Percentiles rank a stretch among this genome's conserved stretches.
These are phyloP conservation scores for Paecilomyces niveus DNA, from an alignment of 2,329 filamentous ascomycete genomes.

Conservation along the genomic window DNA sequence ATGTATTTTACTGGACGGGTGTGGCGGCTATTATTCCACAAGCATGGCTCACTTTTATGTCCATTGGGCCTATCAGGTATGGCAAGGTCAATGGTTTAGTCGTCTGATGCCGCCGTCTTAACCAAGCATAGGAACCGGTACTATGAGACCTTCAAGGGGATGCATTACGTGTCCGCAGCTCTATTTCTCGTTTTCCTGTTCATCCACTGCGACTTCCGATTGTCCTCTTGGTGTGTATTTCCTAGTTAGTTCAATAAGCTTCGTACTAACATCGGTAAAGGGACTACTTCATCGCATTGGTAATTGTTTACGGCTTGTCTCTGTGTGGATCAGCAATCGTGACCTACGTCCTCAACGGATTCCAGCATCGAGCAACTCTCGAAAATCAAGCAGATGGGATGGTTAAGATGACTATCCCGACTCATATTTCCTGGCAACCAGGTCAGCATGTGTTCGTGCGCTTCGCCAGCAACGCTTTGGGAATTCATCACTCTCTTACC, in stretches of 20 bases:
- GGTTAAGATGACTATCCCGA: constrained; percentile 39
- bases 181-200: constrained; percentile 55
- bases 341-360: constrained; percentile 46
- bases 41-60: constrained; percentile 46
- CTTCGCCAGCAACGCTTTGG: constrained; percentile 31
- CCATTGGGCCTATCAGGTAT: constrained; percentile 19
- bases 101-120: too few relatives aligned
- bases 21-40: constrained; percentile 48
- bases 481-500: constrained; percentile 39
- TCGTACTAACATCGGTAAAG: constrained; percentile 16
- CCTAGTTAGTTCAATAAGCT: background rate
- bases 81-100: background rate
- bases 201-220: constrained; percentile 50
- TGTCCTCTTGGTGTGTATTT: constrained; percentile 44
- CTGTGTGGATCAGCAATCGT: constrained; percentile 41
- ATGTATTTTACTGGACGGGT: constrained; percentile 48
- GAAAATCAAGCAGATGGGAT: constrained; percentile 33
- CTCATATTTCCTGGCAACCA: constrained; percentile 41
- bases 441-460: constrained; percentile 52
- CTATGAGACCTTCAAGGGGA: constrained; percentile 57
- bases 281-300: constrained; percentile 57
- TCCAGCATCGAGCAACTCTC: constrained; percentile 38
- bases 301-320: constrained; percentile 44
- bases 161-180: constrained; percentile 46
- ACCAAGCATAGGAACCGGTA: constrained; percentile 37